A percentile compares a stretch with the other conserved stretches of the same genome.
Conservation (phyloP, 1,284 basidiomycete genomes). For the Ceratobasidium theobromae region DNA sequence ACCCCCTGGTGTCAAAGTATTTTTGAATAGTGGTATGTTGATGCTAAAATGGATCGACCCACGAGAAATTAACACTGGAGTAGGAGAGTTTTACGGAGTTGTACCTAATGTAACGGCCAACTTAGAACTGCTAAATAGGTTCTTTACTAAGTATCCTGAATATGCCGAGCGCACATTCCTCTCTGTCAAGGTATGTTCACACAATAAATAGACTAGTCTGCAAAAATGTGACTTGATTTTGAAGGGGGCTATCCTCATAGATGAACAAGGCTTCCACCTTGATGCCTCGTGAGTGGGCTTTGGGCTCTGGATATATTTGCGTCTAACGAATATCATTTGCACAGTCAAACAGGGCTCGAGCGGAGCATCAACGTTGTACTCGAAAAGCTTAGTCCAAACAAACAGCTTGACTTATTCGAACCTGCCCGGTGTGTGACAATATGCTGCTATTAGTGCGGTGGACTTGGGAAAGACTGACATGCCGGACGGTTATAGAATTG, state of each 20-base stretch:
- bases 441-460: not conserved
- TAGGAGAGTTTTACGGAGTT: conserved; percentile 35
- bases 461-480: not conserved
- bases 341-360: conserved; percentile 1
- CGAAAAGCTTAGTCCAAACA: conserved; percentile 32
- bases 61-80: not conserved
- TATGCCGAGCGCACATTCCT: conserved; percentile 34
- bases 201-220: not conserved
- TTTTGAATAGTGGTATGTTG: conserved; percentile 35
- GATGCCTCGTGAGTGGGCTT: conserved; percentile 6
- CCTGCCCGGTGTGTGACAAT: conserved; percentile 27
- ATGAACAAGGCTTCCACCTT: not conserved
- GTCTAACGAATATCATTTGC: not conserved
- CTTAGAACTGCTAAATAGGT: conserved; percentile 34
- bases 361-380: conserved; percentile 32
- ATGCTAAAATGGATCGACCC: not conserved
- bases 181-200: conserved; percentile 33
- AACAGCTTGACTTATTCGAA: conserved; percentile 35
- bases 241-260: conserved; percentile 1
- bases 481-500: conserved; percentile 3
- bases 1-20: conserved; percentile 24
- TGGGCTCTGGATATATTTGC: not conserved
- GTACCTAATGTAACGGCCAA: conserved; percentile 29
- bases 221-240: not conserved
- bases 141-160: conserved; percentile 37